Conservation (phyloP, 306 rosid genomes). For the Cicer bijugum region DNA sequence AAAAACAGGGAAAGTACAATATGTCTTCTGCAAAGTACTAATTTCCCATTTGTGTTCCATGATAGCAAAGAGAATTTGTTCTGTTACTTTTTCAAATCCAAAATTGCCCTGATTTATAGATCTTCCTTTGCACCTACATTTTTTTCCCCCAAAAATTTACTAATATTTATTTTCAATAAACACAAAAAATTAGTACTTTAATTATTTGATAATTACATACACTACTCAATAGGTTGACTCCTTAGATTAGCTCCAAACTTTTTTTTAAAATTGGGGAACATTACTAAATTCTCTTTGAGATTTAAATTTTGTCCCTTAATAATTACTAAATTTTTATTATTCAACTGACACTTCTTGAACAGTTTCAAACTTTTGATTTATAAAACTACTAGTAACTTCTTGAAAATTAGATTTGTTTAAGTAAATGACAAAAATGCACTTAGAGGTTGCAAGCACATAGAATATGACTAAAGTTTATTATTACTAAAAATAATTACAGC, state of each 20-base stretch:
- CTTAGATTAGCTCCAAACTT: no score
- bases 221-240: neutral
- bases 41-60: neutral
- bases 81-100: neutral
- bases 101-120: neutral
- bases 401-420: neutral
- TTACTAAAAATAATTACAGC: neutral
- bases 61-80: neutral
- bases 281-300: no score
- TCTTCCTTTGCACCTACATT: neutral
- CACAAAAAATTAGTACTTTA: neutral
- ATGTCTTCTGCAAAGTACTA: slow-evolving; percentile 20
- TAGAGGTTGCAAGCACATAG: neutral
- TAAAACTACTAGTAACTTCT: neutral
- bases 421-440: slow-evolving; percentile 16
- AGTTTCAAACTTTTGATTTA: neutral
- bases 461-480: neutral
- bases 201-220: no score
- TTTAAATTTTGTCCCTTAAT: no score
- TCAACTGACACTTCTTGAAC: no score
- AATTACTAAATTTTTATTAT: no score
- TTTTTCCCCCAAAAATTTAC: neutral
- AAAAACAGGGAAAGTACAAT: slow-evolving; percentile 15
- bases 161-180: neutral
- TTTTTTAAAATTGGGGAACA: no score